phyloP scores from a whole-genome alignment of 148 eudicot genomes.

The Chenopodium berlandieri region DNA sequence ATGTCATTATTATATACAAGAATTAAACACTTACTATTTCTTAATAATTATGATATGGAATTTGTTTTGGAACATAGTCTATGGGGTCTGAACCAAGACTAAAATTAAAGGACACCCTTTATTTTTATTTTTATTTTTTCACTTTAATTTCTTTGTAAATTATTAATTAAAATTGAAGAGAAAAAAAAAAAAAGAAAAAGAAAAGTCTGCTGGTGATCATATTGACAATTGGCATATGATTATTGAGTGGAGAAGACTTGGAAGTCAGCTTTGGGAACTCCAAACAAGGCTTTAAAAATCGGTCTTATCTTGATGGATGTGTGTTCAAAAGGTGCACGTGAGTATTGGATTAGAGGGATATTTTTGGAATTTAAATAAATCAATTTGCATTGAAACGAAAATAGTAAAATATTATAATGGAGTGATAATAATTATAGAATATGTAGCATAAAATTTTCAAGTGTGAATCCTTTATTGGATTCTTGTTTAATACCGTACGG shows the following conservation, averaged over 20 bases:
- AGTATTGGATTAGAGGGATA: background rate
- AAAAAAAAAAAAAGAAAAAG: background rate
- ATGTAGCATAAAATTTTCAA: background rate
- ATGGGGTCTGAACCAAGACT: conserved; percentile 35
- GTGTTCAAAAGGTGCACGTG: conserved; percentile 10
- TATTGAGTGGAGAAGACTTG: conserved; percentile 1
- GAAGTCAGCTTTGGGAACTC: conserved; percentile 13
- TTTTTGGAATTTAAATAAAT: background rate
- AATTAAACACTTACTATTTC: conserved; percentile 7
- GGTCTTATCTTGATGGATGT: conserved; percentile 17
- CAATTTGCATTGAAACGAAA: background rate
- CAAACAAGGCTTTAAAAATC: background rate
- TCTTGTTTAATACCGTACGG: conserved; percentile 5
- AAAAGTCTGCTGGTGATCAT: conserved; percentile 13
- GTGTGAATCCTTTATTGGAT: conserved; percentile 4
- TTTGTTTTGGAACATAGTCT: conserved; percentile 12
- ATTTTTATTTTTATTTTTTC: background rate
- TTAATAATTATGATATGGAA: conserved; percentile 14
- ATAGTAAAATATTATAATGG: background rate
- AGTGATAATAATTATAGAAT: no score
- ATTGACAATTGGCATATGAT: conserved; percentile 16
- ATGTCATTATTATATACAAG: conserved; percentile 23
- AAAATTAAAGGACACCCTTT: background rate
- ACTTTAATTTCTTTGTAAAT: background rate
- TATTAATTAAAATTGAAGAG: background rate